These are phyloP conservation scores for Geotrichum phurueaensis DNA, from an alignment of 1,139 yeast species.

Conservation along the genomic window DNA sequence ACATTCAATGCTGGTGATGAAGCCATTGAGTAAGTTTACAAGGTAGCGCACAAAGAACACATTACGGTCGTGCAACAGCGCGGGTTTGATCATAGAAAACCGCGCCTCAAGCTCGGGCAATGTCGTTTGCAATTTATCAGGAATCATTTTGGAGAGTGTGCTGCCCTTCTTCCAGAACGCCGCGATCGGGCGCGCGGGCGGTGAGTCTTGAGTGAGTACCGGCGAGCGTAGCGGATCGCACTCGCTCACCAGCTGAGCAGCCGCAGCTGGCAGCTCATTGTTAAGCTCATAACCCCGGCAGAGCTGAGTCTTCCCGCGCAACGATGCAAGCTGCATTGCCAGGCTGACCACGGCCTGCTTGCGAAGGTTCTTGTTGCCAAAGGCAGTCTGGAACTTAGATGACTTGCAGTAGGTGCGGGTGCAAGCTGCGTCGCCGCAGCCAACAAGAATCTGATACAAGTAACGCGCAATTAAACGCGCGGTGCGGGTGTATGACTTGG, in stretches of 20 bases:
- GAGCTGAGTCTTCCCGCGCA: slow-evolving; percentile 19
- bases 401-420: slow-evolving; percentile 22
- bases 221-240: slow-evolving; percentile 18
- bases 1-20: not conserved
- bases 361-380: slow-evolving; percentile 17
- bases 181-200: not conserved
- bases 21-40: slow-evolving; percentile 4
- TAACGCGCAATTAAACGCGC: slow-evolving; percentile 19
- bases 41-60: slow-evolving; percentile 1
- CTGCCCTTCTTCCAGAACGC: not conserved
- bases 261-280: slow-evolving; percentile 8
- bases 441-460: slow-evolving; percentile 23
- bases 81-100: not conserved
- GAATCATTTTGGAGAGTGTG: not conserved
- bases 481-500: not conserved
- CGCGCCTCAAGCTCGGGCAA: not conserved
- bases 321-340: slow-evolving; percentile 22
- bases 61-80: not conserved
- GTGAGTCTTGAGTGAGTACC: not conserved
- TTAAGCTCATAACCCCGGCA: slow-evolving; percentile 13
- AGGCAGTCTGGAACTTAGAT: slow-evolving; percentile 17
- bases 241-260: slow-evolving; percentile 10
- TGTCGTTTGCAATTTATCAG: not conserved
- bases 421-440: slow-evolving; percentile 24
- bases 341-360: slow-evolving; percentile 21